Evolutionary conservation across 306 rosid species (phyloP).

Genomic region (Delonix regia): DNA sequence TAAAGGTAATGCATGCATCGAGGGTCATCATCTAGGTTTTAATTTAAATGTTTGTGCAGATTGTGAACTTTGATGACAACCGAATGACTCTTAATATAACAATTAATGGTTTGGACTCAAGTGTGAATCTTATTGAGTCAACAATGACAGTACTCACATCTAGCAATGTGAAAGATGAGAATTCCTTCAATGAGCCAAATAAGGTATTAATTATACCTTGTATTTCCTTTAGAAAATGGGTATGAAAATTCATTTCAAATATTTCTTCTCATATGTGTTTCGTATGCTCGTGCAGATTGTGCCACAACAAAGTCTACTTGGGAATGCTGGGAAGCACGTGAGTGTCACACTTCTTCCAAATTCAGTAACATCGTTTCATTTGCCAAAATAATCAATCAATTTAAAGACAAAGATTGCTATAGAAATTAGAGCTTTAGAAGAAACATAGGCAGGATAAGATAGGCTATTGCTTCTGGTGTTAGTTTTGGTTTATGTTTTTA

Average conservation of each 20-base stretch:
- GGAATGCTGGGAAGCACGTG: constrained; percentile 42
- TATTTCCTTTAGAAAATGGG: neutral
- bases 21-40: no score
- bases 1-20: constrained; percentile 55
- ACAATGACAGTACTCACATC: constrained; percentile 66
- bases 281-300: constrained; percentile 43
- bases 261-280: neutral
- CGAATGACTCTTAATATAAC: constrained; percentile 47
- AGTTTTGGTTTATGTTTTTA: no score
- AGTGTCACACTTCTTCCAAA: constrained; percentile 42
- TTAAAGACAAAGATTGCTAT: neutral
- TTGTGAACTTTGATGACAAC: constrained; percentile 60
- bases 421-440: neutral
- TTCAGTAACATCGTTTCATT: constrained; percentile 70
- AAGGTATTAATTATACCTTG: constrained; percentile 48
- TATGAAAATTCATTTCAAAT: neutral
- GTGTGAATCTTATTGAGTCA: constrained; percentile 34
- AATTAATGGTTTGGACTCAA: constrained; percentile 45
- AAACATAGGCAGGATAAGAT: neutral
- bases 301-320: constrained; percentile 42
- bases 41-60: constrained; percentile 39
- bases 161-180: constrained; percentile 58
- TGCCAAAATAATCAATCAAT: constrained; percentile 27
- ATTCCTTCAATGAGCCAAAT: constrained; percentile 59
- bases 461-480: no score